These are phyloP conservation scores for Oryza meyeriana DNA, from an alignment of 176 grass and related monocot genomes.

Conservation along the genomic window DNA sequence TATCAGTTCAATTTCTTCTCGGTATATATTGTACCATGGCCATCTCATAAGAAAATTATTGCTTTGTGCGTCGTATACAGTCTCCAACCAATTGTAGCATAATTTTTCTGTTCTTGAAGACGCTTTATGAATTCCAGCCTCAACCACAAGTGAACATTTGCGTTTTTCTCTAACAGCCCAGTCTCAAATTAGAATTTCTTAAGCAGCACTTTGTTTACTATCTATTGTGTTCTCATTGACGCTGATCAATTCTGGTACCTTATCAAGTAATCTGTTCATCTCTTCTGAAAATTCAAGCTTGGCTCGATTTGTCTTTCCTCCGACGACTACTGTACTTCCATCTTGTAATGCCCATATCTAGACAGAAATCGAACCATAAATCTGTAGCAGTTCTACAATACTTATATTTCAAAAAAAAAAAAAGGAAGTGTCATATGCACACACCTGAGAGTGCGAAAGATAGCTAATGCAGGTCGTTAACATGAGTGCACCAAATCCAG, in stretches of 20 bases:
- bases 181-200: background rate
- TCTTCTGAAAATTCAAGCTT: slow-evolving; percentile 89
- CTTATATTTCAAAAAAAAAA: background rate
- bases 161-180: background rate
- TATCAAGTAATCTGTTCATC: slow-evolving; percentile 73
- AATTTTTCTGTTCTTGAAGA: background rate
- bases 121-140: slow-evolving; percentile 4
- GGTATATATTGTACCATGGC: background rate
- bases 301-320: slow-evolving; percentile 84
- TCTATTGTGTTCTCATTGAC: slow-evolving; percentile 32
- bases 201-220: slow-evolving; percentile 26
- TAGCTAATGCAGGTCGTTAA: slow-evolving; percentile 88
- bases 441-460: slow-evolving; percentile 88
- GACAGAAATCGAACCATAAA: background rate
- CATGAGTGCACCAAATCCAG: slow-evolving; percentile 98
- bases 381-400: background rate
- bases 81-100: background rate
- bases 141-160: background rate
- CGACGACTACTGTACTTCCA: slow-evolving; percentile 68
- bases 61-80: background rate
- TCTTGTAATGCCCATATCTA: slow-evolving; percentile 99
- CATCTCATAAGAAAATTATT: background rate
- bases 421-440: background rate
- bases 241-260: slow-evolving; percentile 73
- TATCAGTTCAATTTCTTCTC: background rate